Percentiles rank a stretch among this genome's conserved stretches.
These are phyloP conservation scores for Andrographis paniculata DNA, from an alignment of 305 asterid genomes.

Conservation along the genomic window DNA sequence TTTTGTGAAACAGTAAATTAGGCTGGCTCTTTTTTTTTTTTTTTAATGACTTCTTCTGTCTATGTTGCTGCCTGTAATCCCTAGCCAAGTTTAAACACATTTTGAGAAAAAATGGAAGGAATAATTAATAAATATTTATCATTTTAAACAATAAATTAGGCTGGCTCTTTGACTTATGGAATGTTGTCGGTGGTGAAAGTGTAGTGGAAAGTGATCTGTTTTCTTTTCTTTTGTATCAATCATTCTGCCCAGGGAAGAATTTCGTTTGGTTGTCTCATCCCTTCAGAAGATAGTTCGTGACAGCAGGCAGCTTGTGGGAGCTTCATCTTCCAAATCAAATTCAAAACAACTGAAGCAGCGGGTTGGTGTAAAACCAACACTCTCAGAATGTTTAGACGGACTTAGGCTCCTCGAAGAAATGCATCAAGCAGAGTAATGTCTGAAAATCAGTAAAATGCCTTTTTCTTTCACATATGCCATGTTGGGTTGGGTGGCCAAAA, in stretches of 20 bases:
- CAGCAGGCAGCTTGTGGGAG: slow-evolving; percentile 44
- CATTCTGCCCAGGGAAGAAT: slow-evolving; percentile 45
- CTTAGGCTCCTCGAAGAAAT: slow-evolving; percentile 57
- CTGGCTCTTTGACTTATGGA: slow-evolving; percentile 1
- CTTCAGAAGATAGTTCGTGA: slow-evolving; percentile 61
- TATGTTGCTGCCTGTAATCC: no score
- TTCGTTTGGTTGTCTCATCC: slow-evolving; percentile 39
- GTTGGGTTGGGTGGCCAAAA: not conserved
- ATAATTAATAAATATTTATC: no score
- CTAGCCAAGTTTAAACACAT: no score
- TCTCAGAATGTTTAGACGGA: slow-evolving; percentile 64
- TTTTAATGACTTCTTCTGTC: no score
- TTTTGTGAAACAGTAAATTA: no score
- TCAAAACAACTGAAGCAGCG: slow-evolving; percentile 54
- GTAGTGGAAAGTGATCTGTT: slow-evolving; percentile 1
- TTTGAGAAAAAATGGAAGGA: no score
- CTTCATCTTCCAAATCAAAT: slow-evolving; percentile 32
- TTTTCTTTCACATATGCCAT: slow-evolving; percentile 5
- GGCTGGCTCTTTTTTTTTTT: no score
- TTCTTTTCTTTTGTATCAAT: slow-evolving; percentile 2
- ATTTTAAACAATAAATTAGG: not conserved
- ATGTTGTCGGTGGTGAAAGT: slow-evolving; percentile 4
- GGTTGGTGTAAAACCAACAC: slow-evolving; percentile 60
- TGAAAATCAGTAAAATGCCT: not conserved
- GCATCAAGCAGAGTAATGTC: slow-evolving; percentile 65